These are phyloP conservation scores for Fraxinus xanthoxyloides DNA, from an alignment of 305 asterid species.

Conservation along the genomic window DNA sequence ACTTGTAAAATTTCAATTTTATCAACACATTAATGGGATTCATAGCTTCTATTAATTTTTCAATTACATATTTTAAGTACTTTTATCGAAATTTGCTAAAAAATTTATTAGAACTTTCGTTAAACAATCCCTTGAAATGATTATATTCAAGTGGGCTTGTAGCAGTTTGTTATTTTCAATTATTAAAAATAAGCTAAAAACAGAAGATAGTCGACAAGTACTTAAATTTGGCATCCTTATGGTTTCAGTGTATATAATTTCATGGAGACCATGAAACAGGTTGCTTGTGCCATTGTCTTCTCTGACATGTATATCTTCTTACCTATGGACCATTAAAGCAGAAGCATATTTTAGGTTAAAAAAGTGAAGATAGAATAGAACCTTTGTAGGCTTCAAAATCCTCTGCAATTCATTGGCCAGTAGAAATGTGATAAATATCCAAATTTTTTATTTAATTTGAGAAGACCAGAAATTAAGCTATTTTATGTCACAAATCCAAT, in stretches of 20 bases:
- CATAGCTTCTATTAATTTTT: too few species aligned
- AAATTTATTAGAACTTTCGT: too few species aligned
- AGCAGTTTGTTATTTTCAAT: constrained; percentile 28
- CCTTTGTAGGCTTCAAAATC: constrained; percentile 30
- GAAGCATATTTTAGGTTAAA: constrained; percentile 23
- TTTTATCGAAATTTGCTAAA: too few species aligned
- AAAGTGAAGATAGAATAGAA: constrained; percentile 36
- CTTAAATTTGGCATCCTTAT: constrained; percentile 27
- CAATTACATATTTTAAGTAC: too few species aligned
- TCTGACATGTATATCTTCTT: constrained; percentile 42
- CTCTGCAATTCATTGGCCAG: constrained; percentile 32
- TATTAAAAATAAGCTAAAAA: constrained; percentile 3
- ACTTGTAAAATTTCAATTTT: not conserved
- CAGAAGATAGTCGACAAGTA: constrained; percentile 39
- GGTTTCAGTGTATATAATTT: constrained; percentile 33
- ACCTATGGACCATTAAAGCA: constrained; percentile 45
- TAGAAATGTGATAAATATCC: constrained; percentile 24
- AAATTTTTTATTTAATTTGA: constrained; percentile 4
- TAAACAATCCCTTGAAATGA: constrained; percentile 27
- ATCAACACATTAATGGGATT: not conserved
- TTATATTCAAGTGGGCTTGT: constrained; percentile 50
- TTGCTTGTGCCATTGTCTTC: constrained; percentile 70
- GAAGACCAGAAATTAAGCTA: constrained; percentile 10
- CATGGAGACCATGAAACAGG: constrained; percentile 64
- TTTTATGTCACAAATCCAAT: constrained; percentile 24